Base-by-base conservation (phyloP, 139 green algal species). In the Cymbomonas tetramitiformis region DNA sequence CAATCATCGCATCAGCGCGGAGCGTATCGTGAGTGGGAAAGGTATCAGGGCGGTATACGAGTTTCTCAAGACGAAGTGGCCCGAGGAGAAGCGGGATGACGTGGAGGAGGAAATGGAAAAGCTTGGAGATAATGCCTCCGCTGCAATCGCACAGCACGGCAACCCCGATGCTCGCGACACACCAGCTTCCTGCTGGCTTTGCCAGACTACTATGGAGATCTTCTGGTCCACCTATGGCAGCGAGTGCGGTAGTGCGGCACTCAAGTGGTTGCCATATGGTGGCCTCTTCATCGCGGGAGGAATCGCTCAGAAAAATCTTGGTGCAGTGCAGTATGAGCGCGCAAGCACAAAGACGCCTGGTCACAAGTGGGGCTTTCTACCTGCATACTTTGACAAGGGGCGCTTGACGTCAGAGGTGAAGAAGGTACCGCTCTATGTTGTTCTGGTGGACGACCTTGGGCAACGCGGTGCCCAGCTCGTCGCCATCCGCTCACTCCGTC, bases 251-350 rank as follows among this genome's bases (percentile, higher is more conserved):
- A 26, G 15, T 31, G 51, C 36, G 12, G 51, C 51, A n/a, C 51
- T 58, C 29, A 58, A 58, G 51, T 58, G 28, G 18, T 33, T 58
- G 29, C 51, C 51, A 30, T 58, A 43, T 43, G 51, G 51, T 10
- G 51, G 51, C 28, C 30, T 58, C 7, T 58, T 33, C 51, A 58
- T 58, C 24, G 51, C 51, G 5, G 51, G 51, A 5, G 51, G 51
- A 18, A 58, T 58, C 30, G 51, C 51, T 7, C 51, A 31, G 7
- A 58, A 58, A 33, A 58, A 58, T 33, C 9, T 58, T 21, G 36
- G 36, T 15, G 36, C 12, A 12, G 36, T 43, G 12, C 21, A 56
- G 6, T 19, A 18, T 18, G 29, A 56, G 47, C 25, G 19, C 6
- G 9, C 18, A 7, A 19, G 21, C 47, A 40, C 38, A 26, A 18